Evolutionary conservation across 225 moss, liverwort and hornwort species (phyloP), one percentile per base, ranked within the genome.

Genomic region (Asterella californica): DNA sequence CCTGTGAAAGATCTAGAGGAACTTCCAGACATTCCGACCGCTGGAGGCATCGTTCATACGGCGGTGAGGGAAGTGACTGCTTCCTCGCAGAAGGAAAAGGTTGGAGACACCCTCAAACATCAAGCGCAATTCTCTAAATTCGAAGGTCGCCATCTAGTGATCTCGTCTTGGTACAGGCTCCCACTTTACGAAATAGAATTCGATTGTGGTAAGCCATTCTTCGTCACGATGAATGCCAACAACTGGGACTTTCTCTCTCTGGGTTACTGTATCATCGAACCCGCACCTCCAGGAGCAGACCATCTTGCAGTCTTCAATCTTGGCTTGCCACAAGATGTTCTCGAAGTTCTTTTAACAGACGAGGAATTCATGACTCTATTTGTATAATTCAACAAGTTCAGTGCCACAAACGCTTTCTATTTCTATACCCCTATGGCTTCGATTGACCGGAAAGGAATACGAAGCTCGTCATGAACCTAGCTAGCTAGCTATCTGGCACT

Each of bases 151-250:
- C 72, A 72, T 24, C 25, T 72, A 10, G 24, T 72, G 7, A 2
- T 72, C 47, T 9, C 72, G 24, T 72, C 72, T 4, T 72, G 72
- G 72, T 24, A 72, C 47, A 72, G 72, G 33, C 48, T 72, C 48
- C 72, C 72, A 11, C 1, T 72, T 1, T 72, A 72, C n/a, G 72
- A 72, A 25, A 27, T 72, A 5, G 72, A 72, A 24, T 72, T 72
- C 33, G 72, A 24, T 8, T 72, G 48, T 33, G 72, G 48, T 33
- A 72, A 27, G 24, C 72, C 72, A 15, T 72, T 48, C 10, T 30
- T 21, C 9, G 72, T 46, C 1, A 24, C 11, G 22, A 22, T 47
- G 24, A 72, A 72, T 49, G 2, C 47, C 25, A 0, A 12, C 9
- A 25, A 25, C 33, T 64, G 64, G 64, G 48, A 72, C 3, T 72